Base-by-base conservation (phyloP, 768 basidiomycete genomes). In the Albatrellus ellisii region DNA sequence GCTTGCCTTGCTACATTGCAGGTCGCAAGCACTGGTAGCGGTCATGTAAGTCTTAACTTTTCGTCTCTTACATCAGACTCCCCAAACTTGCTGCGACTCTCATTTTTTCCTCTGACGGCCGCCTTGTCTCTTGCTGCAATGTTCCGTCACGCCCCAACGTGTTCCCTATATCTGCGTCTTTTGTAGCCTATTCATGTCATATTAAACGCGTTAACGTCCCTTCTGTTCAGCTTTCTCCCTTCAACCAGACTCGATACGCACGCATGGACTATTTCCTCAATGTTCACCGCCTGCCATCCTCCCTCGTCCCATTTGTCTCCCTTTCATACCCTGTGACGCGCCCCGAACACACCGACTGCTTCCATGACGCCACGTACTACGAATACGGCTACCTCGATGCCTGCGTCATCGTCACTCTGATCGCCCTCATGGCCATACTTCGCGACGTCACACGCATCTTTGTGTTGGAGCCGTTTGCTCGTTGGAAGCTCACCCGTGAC, bases 401-500 rank as follows among this genome's bases (percentile, higher is more conserved):
- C n/a, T 89, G 77, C 54, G 56, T 94, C 53, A 68, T 91, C 44
- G 60, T 90, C 42, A 72, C 79, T n/a, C 83, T 75, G 60, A 86
- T 95, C 44, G 73, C 81, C 11, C 64, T 80, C 50, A 90, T 95
- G 76, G 88, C 88, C n/a, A 52, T 90, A 40, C 59, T 89, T 21
- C 77, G 95, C 47, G 92, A 94, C 63, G 61, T 74, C 25, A 59
- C 77, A 29, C 77, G 95, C 52, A 60, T 91, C 17, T 68, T 65
- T 49, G 51, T 91, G 26, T 74, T 89, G 47, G 79, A 81, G 55
- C 88, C 91, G 8, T 75, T 95, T 42, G 91, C 86, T 14, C 66
- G 68, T 28, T 80, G 77, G 73, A 81, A 79, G 49, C 72, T 95
- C 46, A 62, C 66, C 29, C 69, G 70, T 43, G 67, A 79, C 54